These are phyloP conservation scores for Mycena citricolor DNA, from an alignment of 1,284 basidiomycete genomes.

Conservation along the genomic window DNA sequence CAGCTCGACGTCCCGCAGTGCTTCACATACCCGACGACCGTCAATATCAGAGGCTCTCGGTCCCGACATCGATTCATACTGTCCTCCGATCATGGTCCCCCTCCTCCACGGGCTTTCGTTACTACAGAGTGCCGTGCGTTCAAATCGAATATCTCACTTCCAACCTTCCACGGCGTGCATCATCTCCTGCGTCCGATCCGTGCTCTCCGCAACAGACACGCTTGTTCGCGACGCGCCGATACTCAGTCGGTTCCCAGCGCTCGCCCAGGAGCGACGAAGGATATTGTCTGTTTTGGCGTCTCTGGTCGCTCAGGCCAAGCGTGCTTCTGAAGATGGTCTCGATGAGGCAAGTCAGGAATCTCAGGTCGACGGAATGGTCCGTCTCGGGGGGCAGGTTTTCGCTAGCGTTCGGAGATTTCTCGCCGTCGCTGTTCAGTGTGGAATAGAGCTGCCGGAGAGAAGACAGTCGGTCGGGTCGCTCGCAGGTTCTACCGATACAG, in stretches of 20 bases:
- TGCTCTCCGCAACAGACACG: conserved; percentile 84
- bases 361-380: conserved; percentile 73
- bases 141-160: conserved; percentile 78
- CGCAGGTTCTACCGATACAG: conserved; percentile 35
- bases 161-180: conserved; percentile 85
- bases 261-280: conserved; percentile 79
- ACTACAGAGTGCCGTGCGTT: conserved; percentile 80
- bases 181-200: conserved; percentile 91
- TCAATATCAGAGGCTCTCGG: conserved; percentile 45
- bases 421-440: conserved; percentile 76
- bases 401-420: conserved; percentile 71
- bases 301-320: conserved; percentile 83
- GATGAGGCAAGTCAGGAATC: conserved; percentile 50
- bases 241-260: conserved; percentile 63
- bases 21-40: conserved; percentile 41
- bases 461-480: conserved; percentile 40
- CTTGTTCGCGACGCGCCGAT: conserved; percentile 80
- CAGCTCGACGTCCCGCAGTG: conserved; percentile 40
- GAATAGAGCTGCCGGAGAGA: conserved; percentile 69
- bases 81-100: conserved; percentile 71
- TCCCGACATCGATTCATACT: conserved; percentile 56
- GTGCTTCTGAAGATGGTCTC: conserved; percentile 60
- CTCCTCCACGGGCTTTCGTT: conserved; percentile 84
- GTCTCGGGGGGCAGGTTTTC: conserved; percentile 72
- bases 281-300: conserved; percentile 82